Conservation (phyloP, 2,329 filamentous ascomycete genomes). For the Ceratocystis albifundus region DNA sequence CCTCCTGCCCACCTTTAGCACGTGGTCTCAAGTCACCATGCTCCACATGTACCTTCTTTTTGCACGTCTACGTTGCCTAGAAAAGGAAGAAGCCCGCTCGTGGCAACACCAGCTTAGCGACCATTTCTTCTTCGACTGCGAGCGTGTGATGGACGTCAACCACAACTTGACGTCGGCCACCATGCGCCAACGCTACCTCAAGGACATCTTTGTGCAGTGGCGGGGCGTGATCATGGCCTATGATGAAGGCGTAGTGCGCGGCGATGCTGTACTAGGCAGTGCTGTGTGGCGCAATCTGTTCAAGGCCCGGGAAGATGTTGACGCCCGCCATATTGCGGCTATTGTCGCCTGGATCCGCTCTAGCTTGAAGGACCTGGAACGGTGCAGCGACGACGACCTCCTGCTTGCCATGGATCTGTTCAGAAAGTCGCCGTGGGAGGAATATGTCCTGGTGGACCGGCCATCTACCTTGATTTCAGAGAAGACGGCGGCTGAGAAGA, state of each 20-base stretch:
- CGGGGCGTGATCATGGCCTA: conserved; percentile 74
- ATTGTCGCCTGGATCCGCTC: conserved; percentile 47
- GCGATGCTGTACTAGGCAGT: conserved; percentile 64
- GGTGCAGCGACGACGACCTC: conserved; percentile 37
- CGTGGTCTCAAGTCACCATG: conserved; percentile 93
- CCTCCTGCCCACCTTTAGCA: conserved; percentile 78
- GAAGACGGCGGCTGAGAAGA: conserved; percentile 15
- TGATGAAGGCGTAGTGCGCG: conserved; percentile 67
- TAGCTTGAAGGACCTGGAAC: conserved; percentile 39
- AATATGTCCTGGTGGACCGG: conserved; percentile 21
- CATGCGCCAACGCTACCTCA: conserved; percentile 55
- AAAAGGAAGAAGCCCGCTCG: conserved; percentile 52
- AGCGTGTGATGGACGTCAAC: conserved; percentile 69
- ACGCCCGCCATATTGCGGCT: conserved; percentile 41
- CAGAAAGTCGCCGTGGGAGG: conserved; percentile 29
- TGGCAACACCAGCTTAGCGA: conserved; percentile 89
- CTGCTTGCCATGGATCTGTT: conserved; percentile 35
- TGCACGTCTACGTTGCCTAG: conserved; percentile 69
- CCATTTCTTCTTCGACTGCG: conserved; percentile 86
- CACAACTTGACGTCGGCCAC: conserved; percentile 56
- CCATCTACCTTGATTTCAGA: conserved; percentile 18
- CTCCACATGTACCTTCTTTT: conserved; percentile 90
- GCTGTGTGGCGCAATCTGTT: conserved; percentile 92
- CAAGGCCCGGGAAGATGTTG: conserved; percentile 50
- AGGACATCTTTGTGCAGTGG: conserved; percentile 91